Base-by-base conservation (phyloP, 805 yeast genomes). In the Lachancea waltii region DNA sequence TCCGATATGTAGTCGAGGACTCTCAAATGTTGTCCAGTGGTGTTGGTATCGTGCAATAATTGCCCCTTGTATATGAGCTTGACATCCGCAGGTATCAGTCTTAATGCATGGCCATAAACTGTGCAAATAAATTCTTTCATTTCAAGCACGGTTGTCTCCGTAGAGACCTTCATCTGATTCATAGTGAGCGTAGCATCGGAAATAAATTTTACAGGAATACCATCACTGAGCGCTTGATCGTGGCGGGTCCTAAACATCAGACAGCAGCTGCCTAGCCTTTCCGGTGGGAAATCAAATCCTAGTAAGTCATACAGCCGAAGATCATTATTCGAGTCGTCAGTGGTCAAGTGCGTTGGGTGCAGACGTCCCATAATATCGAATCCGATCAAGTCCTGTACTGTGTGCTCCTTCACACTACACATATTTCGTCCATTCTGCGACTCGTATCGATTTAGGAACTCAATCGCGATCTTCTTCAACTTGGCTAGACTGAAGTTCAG, bases 211-310 rank as follows among this genome's bases (percentile, higher is more conserved):
- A 60, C 34, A 7, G 33, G 36, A 6, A 44, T 30, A n/a, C 34
- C 27, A 7, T 46, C 49, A 6, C 42, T 40, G 7, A 27, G 34
- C 17, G 39, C 42, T 30, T 47, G 50, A 4, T 33, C 32, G 33
- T 59, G 59, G 23, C 46, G 52, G 10, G 60, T 45, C 27, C 45
- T 45, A 38, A 58, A 53, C 49, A 55, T 49, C 1, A 59, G 48
- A 10, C 58, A 54, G 37, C 65, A 50, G 30, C 48, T 50, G 17
- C 57, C 33, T 3, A 43, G 45, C 8, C 53, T 54, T 4, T 48
- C 42, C 2, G 70, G 70, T 0, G 61, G 53, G 19, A 58, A 55
- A 45, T 64, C 69, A n/a, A 62, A 40, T 1, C 56, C 48, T n/a
- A 66, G 30, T 1, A 60, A 28, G 7, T 63, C 55, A 2, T 48